Evolutionary conservation across 768 basidiomycete genomes (phyloP).

Genomic region (Boletus eberwhitei): DNA sequence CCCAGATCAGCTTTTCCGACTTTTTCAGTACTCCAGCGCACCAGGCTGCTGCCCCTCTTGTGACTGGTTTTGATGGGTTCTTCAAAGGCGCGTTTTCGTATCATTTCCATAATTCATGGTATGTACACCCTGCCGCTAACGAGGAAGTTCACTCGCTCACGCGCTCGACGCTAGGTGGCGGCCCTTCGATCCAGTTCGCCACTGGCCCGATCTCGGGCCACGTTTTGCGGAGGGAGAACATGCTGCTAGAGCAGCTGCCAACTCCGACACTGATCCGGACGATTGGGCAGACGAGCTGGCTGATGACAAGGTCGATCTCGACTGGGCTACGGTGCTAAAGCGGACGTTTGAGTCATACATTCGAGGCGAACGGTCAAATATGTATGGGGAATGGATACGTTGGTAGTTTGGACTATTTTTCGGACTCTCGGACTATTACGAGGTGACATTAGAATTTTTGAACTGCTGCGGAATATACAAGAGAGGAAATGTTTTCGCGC

Average conservation of each 20-base stretch:
- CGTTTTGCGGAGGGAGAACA: slow-evolving; percentile 76
- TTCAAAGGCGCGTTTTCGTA: slow-evolving; percentile 92
- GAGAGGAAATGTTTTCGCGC: slow-evolving; percentile 28
- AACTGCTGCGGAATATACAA: slow-evolving; percentile 25
- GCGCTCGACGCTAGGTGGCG: slow-evolving; percentile 67
- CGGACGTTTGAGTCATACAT: slow-evolving; percentile 92
- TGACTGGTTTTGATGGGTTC: slow-evolving; percentile 86
- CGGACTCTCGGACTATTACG: not conserved
- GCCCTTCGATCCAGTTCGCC: slow-evolving; percentile 82
- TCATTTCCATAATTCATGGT: slow-evolving; percentile 95
- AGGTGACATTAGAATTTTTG: not conserved
- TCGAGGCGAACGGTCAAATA: slow-evolving; percentile 83
- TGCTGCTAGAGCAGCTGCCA: slow-evolving; percentile 44
- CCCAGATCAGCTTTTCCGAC: slow-evolving; percentile 60
- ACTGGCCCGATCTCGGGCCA: slow-evolving; percentile 87
- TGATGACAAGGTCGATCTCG: slow-evolving; percentile 68
- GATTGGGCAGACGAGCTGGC: slow-evolving; percentile 26
- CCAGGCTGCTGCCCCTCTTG: slow-evolving; percentile 74
- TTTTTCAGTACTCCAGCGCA: slow-evolving; percentile 75
- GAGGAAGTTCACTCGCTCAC: not conserved
- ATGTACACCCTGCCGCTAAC: slow-evolving; percentile 8
- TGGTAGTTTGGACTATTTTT: slow-evolving; percentile 10
- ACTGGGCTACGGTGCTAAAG: slow-evolving; percentile 89
- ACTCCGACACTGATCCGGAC: slow-evolving; percentile 19
- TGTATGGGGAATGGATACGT: slow-evolving; percentile 77